phyloP scores from a whole-genome alignment of 2,329 filamentous ascomycete species.

The Fusarium tanahbumbuense region DNA sequence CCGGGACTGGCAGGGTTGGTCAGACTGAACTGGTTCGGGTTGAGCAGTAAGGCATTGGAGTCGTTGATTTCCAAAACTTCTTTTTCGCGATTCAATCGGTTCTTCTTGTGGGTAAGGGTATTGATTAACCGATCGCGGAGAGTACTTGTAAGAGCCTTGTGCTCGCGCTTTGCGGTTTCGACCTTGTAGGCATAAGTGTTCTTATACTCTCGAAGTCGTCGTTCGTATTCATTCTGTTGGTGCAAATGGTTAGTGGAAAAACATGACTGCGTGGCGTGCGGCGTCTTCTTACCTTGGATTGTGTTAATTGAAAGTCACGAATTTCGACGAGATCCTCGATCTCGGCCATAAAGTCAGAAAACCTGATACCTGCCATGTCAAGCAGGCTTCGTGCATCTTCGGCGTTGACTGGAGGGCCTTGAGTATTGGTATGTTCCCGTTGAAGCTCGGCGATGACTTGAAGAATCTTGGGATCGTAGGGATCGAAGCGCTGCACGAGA shows the following conservation, averaged over 20 bases:
- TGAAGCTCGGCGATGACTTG: constrained; percentile 76
- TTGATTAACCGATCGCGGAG: constrained; percentile 76
- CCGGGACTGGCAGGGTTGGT: constrained; percentile 73
- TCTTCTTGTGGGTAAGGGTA: constrained; percentile 72
- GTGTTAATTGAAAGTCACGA: constrained; percentile 83
- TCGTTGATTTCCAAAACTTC: constrained; percentile 76
- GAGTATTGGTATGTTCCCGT: constrained; percentile 63
- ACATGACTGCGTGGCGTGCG: background rate
- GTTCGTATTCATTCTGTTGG: constrained; percentile 70
- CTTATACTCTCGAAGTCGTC: constrained; percentile 69
- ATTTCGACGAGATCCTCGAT: constrained; percentile 90
- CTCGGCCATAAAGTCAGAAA: constrained; percentile 85
- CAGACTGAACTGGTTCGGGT: constrained; percentile 75
- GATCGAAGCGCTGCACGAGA: constrained; percentile 85
- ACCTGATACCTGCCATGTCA: constrained; percentile 84
- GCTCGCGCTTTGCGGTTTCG: constrained; percentile 72
- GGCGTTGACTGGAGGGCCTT: constrained; percentile 53
- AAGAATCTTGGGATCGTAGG: constrained; percentile 78
- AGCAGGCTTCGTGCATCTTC: constrained; percentile 67
- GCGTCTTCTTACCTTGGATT: constrained; percentile 75
- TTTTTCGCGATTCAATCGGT: constrained; percentile 72
- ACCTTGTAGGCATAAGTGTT: constrained; percentile 71
- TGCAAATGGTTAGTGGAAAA: constrained; percentile 29
- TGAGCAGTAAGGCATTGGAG: constrained; percentile 72
- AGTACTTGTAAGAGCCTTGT: constrained; percentile 68